Percentiles rank a stretch among this genome's conserved stretches.
These are phyloP conservation scores for Zygoascus flipseniorum DNA, from an alignment of 805 yeast species.

Conservation along the genomic window DNA sequence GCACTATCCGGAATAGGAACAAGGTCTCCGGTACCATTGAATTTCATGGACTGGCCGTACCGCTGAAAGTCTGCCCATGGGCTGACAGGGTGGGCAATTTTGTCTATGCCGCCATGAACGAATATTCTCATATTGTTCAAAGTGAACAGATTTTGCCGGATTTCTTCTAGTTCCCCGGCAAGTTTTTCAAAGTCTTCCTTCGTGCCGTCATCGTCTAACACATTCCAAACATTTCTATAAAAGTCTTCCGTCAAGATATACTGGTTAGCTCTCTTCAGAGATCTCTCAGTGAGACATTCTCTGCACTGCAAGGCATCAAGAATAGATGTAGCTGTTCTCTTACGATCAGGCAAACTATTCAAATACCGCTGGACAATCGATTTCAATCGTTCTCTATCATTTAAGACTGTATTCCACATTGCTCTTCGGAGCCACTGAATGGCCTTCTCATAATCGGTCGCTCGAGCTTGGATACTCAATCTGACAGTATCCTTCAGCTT, in stretches of 20 bases:
- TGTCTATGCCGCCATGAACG: conserved; percentile 58
- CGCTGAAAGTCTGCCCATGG: conserved; percentile 42
- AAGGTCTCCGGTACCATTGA: conserved; percentile 10
- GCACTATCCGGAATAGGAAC: conserved; percentile 34
- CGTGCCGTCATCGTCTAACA: conserved; percentile 40
- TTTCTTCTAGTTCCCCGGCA: conserved; percentile 40
- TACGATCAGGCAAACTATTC: conserved; percentile 51
- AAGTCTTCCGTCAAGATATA: conserved; percentile 53
- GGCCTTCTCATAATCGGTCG: conserved; percentile 54
- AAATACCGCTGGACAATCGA: conserved; percentile 55
- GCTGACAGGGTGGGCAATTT: conserved; percentile 46
- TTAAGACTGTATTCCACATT: conserved; percentile 60
- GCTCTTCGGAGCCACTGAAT: conserved; percentile 69
- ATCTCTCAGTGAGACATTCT: conserved; percentile 44
- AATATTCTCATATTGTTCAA: conserved; percentile 56
- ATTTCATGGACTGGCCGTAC: neutral
- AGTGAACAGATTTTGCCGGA: conserved; percentile 45
- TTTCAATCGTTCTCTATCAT: conserved; percentile 64
- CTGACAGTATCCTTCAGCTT: conserved; percentile 59
- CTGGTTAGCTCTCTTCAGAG: conserved; percentile 61
- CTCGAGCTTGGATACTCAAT: conserved; percentile 53
- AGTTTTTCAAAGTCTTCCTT: conserved; percentile 35
- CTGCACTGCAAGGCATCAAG: conserved; percentile 54
- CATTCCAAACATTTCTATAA: conserved; percentile 38
- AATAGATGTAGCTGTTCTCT: conserved; percentile 57